Conservation (phyloP, 2,329 filamentous ascomycete species). For the Epichloe bromicola region DNA sequence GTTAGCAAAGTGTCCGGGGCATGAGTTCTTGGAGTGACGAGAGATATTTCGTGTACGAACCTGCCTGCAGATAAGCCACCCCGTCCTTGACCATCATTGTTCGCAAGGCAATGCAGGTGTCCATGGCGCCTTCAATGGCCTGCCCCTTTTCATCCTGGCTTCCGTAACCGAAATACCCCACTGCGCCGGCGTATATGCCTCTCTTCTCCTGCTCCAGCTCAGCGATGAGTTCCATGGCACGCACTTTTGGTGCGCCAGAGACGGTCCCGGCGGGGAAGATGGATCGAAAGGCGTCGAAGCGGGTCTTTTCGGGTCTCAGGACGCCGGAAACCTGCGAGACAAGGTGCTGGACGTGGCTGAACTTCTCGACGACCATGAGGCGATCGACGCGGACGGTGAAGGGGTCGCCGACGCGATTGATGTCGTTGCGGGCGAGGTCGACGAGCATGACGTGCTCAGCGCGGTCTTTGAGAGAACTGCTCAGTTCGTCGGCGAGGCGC, state of each 20-base stretch:
- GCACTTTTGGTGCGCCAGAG: constrained; percentile 87
- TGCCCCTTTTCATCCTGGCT: constrained; percentile 51
- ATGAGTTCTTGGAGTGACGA: too few species aligned
- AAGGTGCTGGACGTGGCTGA: constrained; percentile 94
- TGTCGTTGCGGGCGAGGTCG: constrained; percentile 88
- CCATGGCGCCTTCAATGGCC: constrained; percentile 73
- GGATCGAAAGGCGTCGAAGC: constrained; percentile 89
- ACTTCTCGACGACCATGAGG: constrained; percentile 86
- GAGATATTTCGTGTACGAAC: constrained; percentile 21
- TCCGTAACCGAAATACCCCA: constrained; percentile 91
- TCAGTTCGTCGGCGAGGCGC: constrained; percentile 61
- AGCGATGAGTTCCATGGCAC: constrained; percentile 92
- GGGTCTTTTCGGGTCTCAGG: constrained; percentile 68
- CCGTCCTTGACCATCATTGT: constrained; percentile 94
- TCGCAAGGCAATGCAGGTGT: constrained; percentile 66
- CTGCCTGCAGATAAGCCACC: constrained; percentile 79
- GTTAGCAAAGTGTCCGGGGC: not conserved
- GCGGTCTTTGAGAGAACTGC: constrained; percentile 75
- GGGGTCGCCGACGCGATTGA: constrained; percentile 91
- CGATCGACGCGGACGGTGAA: constrained; percentile 80
- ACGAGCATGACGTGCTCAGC: constrained; percentile 97
- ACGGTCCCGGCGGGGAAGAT: constrained; percentile 97
- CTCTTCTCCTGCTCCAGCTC: constrained; percentile 90
- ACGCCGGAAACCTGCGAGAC: constrained; percentile 91
- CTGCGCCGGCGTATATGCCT: constrained; percentile 88